phyloP scores from a whole-genome alignment of 179 eudicot genomes.

The Dionaea muscipula region DNA sequence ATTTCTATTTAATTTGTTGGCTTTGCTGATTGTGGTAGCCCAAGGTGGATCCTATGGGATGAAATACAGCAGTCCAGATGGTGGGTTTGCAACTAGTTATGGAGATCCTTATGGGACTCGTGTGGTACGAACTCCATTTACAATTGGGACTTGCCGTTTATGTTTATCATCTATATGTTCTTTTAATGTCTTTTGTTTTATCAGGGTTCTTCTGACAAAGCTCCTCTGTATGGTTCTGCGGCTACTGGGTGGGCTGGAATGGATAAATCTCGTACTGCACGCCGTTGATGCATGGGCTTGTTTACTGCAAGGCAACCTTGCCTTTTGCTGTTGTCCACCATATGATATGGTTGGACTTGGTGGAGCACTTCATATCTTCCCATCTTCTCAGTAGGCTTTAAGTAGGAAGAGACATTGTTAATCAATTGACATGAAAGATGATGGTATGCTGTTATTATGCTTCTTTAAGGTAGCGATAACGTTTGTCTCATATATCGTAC shows the following conservation, averaged over 20 bases:
- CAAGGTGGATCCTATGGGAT: slow-evolving; percentile 75
- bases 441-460: slow-evolving; percentile 6
- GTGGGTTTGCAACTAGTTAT: slow-evolving; percentile 48
- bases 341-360: slow-evolving; percentile 27
- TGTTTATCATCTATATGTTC: neutral
- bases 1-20: slow-evolving; percentile 10
- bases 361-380: slow-evolving; percentile 23
- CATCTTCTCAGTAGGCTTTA: slow-evolving; percentile 11
- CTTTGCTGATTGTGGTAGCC: slow-evolving; percentile 15
- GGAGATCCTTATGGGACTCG: slow-evolving; percentile 65
- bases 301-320: slow-evolving; percentile 2
- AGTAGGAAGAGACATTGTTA: slow-evolving; percentile 13
- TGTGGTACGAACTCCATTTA: slow-evolving; percentile 39
- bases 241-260: slow-evolving; percentile 71
- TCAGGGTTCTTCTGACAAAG: slow-evolving; percentile 78
- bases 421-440: slow-evolving; percentile 13
- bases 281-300: slow-evolving; percentile 40
- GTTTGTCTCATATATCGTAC: neutral
- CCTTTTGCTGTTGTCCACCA: slow-evolving; percentile 20
- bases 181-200: slow-evolving; percentile 6
- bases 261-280: slow-evolving; percentile 51
- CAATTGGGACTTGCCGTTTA: slow-evolving; percentile 1
- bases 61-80: slow-evolving; percentile 45
- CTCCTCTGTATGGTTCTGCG: slow-evolving; percentile 58
- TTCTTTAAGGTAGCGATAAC: slow-evolving; percentile 6